Evolutionary conservation across 805 yeast species (phyloP).

Genomic region (Candida saitoana): DNA sequence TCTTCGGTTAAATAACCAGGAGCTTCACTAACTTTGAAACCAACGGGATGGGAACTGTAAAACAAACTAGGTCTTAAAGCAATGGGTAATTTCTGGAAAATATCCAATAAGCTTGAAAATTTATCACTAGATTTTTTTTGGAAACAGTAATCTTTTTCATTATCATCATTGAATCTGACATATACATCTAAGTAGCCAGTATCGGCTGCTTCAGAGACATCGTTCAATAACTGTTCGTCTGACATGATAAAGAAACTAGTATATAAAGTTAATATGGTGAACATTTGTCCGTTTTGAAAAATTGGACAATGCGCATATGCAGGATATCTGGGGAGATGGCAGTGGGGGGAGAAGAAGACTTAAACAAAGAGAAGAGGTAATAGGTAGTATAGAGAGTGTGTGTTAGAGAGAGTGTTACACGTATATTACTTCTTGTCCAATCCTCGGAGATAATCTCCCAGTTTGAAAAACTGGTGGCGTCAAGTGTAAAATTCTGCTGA

Average conservation of each 20-base stretch:
- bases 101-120: constrained; percentile 53
- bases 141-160: constrained; percentile 87
- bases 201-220: constrained; percentile 22
- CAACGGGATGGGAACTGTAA: constrained; percentile 59
- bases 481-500: too few relatives aligned
- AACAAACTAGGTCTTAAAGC: constrained; percentile 78
- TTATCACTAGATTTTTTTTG: constrained; percentile 58
- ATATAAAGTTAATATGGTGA: neutral
- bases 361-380: too few relatives aligned
- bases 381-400: too few relatives aligned
- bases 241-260: constrained; percentile 9
- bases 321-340: constrained; percentile 1
- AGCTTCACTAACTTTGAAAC: constrained; percentile 55
- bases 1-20: constrained; percentile 84
- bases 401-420: too few relatives aligned
- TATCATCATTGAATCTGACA: constrained; percentile 79
- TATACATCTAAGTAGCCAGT: constrained; percentile 46
- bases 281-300: neutral
- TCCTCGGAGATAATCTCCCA: too few relatives aligned
- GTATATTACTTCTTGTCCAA: too few relatives aligned
- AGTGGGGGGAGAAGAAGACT: too few relatives aligned
- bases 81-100: constrained; percentile 67
- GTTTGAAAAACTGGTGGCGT: too few relatives aligned
- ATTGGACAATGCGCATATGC: neutral
- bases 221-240: constrained; percentile 20